Evolutionary conservation across 352 stramenopile species (phyloP).

Genomic region (Phytophthora ramorum): DNA sequence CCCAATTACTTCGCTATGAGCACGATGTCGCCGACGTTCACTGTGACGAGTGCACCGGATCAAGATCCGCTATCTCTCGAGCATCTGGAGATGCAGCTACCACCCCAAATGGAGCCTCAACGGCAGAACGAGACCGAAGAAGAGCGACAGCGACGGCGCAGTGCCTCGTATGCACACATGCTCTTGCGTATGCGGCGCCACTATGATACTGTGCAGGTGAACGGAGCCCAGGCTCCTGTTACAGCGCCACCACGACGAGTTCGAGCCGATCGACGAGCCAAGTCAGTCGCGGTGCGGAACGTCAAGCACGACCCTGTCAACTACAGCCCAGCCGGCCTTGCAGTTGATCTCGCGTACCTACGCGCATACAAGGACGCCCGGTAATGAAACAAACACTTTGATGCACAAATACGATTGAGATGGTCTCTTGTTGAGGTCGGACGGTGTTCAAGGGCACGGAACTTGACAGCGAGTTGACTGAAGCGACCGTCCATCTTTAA

Average conservation of each 20-base stretch:
- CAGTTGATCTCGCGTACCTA: slow-evolving; percentile 38
- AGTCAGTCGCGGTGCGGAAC: slow-evolving; percentile 21
- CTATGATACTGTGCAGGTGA: slow-evolving; percentile 36
- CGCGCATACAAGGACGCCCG: slow-evolving; percentile 36
- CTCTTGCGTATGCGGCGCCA: slow-evolving; percentile 35
- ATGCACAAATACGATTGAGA: background rate
- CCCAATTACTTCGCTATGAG: slow-evolving; percentile 38
- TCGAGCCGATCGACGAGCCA: slow-evolving; percentile 20
- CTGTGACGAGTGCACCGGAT: slow-evolving; percentile 7
- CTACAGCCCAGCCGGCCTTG: background rate
- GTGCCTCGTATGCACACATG: slow-evolving; percentile 33
- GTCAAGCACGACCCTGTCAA: slow-evolving; percentile 10
- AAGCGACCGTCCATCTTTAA: background rate
- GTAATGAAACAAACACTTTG: slow-evolving; percentile 6
- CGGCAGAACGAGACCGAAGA: slow-evolving; percentile 34
- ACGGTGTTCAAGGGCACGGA: background rate
- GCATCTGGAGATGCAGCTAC: slow-evolving; percentile 17
- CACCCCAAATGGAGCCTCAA: slow-evolving; percentile 5
- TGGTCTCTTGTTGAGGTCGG: too few relatives aligned
- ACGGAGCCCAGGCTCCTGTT: slow-evolving; percentile 21
- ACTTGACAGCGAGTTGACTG: background rate
- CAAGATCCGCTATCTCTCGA: slow-evolving; percentile 9
- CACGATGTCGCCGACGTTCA: slow-evolving; percentile 23
- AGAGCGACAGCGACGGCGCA: slow-evolving; percentile 35
- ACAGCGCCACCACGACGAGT: slow-evolving; percentile 32